Evolutionary conservation across 164 flowering plant species (phyloP), one percentile per base, ranked within the genome.

Genomic region (Vitis rotundifolia): DNA sequence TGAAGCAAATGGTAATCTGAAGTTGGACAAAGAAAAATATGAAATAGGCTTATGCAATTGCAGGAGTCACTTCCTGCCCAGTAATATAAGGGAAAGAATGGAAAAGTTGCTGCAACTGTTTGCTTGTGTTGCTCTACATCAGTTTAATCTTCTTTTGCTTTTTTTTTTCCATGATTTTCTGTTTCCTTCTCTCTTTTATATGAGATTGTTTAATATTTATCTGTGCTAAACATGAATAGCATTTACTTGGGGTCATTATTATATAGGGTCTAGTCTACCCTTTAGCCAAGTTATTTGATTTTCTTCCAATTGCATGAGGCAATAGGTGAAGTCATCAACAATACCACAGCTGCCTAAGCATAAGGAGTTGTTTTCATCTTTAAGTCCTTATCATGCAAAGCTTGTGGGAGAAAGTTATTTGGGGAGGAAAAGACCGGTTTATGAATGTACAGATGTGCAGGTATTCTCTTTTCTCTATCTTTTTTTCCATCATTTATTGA

Each of bases 401-500:
- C 97, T 95, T 67, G 98, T 93, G 2, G 98, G 97, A 73, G 99
- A 95, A 71, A 91, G 97, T 81, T 95, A 78, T 63, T 77, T 95
- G 76, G 99, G 84, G 47, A 90, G 79, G 78, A 93, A 81, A 76
- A 80, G 99, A 61, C 96, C 94, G 22, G 77, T 95, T 31, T 81
- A 85, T 76, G 99, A 95, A 69, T 88, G 96, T 77, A 95, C 98
- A n/a, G 96, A 91, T 58, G 89, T 83, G 29, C 99, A 94, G 98
- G 99, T 91, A 71, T 71, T 69, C 60, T 58, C 14, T 69, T 60
- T 22, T 69, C n/a, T 15, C 55, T 26, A 2, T 61, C 29, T 16
- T 58, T 5, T 52, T 64, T 49, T 61, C 58, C 15, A 9, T 9
- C 14, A 29, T n/a, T n/a, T 15, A 61, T 15, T 54, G n/a, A 28